Conservation (phyloP, 2,329 filamentous ascomycete species). For the Pseudomassariella vexata region DNA sequence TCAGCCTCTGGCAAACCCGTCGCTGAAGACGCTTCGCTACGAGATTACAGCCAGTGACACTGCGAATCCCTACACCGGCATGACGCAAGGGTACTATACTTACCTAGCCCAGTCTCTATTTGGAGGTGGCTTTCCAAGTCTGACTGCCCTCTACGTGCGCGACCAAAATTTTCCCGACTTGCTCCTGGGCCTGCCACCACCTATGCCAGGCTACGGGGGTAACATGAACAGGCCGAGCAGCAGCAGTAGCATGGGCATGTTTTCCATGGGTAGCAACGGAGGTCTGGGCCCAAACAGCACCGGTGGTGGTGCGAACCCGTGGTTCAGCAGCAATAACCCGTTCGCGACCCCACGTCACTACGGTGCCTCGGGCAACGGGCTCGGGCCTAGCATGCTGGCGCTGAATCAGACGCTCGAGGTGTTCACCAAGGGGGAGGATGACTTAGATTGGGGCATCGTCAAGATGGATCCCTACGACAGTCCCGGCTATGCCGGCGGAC, state of each 20-base stretch:
- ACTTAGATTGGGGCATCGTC: conserved; percentile 53
- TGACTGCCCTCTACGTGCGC: conserved; percentile 77
- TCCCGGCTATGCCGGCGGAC: conserved; percentile 10
- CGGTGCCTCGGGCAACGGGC: conserved; percentile 21
- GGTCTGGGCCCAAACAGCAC: conserved; percentile 20
- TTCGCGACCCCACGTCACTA: no score
- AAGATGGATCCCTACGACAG: conserved; percentile 33
- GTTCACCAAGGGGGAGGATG: conserved; percentile 54
- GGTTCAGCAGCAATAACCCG: conserved; percentile 23
- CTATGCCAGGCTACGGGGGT: conserved; percentile 39
- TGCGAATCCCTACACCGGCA: conserved; percentile 50
- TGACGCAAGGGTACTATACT: conserved; percentile 66
- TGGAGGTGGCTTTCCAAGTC: conserved; percentile 64
- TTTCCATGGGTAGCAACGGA: conserved; percentile 15
- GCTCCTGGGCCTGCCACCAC: conserved; percentile 64
- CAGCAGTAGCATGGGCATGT: conserved; percentile 25
- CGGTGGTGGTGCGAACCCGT: conserved; percentile 9
- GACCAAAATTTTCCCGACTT: conserved; percentile 78
- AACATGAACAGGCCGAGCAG: conserved; percentile 28
- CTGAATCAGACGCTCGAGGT: conserved; percentile 52
- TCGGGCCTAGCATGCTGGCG: conserved; percentile 22
- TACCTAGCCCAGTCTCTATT: conserved; percentile 83
- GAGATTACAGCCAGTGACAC: conserved; percentile 65
- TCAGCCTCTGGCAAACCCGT: conserved; percentile 61
- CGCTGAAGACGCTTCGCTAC: conserved; percentile 69